Conservation (phyloP, 2,329 filamentous ascomycete species). For the Cytospora piceae region DNA sequence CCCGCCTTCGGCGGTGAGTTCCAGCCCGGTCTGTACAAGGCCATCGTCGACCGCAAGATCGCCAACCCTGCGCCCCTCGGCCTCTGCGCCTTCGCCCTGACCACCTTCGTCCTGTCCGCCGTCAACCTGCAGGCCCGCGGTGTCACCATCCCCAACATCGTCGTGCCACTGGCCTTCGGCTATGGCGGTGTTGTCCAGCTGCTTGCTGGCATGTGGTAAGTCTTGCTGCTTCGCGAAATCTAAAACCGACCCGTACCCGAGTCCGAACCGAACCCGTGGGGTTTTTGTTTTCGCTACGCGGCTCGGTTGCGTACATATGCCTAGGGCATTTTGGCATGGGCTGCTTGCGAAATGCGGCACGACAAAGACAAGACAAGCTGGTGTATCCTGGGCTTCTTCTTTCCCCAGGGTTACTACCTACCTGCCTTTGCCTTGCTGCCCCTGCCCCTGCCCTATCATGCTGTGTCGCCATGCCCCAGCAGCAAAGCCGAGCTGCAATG, state of each 20-base stretch:
- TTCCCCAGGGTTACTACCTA: neutral
- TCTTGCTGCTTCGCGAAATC: constrained; percentile 30
- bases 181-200: constrained; percentile 82
- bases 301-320: neutral
- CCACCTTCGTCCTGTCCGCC: constrained; percentile 77
- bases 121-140: constrained; percentile 71
- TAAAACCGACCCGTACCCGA: neutral
- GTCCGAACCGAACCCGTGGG: neutral
- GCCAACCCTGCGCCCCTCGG: constrained; percentile 81
- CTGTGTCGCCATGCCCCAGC: neutral
- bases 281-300: neutral
- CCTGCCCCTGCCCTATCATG: neutral
- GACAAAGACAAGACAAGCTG: neutral
- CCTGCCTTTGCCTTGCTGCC: too few relatives aligned
- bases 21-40: constrained; percentile 70
- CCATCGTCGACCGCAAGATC: constrained; percentile 70
- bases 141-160: constrained; percentile 65
- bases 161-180: constrained; percentile 69
- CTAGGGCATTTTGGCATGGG: neutral
- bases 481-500: neutral
- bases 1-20: constrained; percentile 73
- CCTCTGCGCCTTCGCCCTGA: constrained; percentile 78
- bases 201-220: constrained; percentile 84
- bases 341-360: neutral
- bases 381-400: neutral